Evolutionary conservation across 2,329 filamentous ascomycete genomes (phyloP).

Genomic region (Pseudocercospora pini-densiflorae): DNA sequence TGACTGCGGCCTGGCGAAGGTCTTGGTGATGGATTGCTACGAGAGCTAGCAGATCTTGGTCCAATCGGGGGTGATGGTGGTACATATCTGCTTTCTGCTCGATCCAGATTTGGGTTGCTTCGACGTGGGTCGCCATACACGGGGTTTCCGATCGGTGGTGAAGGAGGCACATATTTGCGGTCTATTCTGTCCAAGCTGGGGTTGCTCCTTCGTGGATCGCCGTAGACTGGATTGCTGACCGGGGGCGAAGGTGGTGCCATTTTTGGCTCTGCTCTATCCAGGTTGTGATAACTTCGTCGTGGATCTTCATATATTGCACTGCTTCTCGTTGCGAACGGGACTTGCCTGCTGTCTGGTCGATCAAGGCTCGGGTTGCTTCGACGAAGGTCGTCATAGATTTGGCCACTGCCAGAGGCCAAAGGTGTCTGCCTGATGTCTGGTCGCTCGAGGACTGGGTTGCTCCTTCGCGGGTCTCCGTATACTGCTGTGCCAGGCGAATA

Average conservation of each 20-base stretch:
- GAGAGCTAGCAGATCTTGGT: not conserved
- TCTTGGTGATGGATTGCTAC: not conserved
- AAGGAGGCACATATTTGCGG: conserved; percentile 7
- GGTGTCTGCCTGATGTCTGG: not conserved
- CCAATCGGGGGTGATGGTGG: conserved; percentile 9
- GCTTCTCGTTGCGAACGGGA: not conserved
- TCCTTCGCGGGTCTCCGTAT: not conserved
- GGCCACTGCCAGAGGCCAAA: not conserved
- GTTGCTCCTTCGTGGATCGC: conserved; percentile 14
- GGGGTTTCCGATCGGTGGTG: not conserved
- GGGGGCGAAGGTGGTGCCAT: not conserved
- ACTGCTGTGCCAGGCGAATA: not conserved
- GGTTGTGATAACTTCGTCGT: not conserved
- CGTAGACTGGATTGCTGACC: conserved; percentile 7
- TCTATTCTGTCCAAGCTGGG: conserved; percentile 15
- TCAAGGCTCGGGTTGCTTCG: not conserved
- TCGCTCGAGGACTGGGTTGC: conserved; percentile 13
- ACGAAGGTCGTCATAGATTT: conserved; percentile 1
- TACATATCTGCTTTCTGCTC: conserved; percentile 1
- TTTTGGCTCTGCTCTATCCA: not conserved
- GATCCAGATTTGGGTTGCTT: conserved; percentile 8
- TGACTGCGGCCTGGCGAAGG: not conserved
- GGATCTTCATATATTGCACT: not conserved
- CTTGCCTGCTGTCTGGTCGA: not conserved
- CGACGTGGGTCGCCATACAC: conserved; percentile 11